Evolutionary conservation across 768 basidiomycete species (phyloP).

Genomic region (Cystofilobasidium bisporidii): DNA sequence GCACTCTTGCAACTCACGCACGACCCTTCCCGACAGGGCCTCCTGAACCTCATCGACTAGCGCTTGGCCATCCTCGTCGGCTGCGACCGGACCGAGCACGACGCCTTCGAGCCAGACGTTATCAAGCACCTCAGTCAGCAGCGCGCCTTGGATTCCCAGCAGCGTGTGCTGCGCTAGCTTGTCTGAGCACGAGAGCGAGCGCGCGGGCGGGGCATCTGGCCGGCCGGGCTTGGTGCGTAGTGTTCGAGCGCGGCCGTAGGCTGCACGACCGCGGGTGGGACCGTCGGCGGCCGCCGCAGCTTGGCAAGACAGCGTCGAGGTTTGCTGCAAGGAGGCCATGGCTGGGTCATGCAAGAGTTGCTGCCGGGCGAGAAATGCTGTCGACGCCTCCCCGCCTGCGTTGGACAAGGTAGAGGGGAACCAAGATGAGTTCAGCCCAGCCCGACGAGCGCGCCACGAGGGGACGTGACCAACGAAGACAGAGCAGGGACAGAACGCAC

Average conservation of each 20-base stretch:
- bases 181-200: neutral
- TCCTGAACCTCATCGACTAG: neutral
- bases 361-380: neutral
- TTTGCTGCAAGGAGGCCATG: neutral
- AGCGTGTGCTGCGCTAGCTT: neutral
- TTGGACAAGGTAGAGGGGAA: too few species aligned
- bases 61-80: neutral
- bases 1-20: neutral
- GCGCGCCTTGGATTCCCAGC: neutral
- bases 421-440: too few species aligned
- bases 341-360: neutral
- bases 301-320: neutral
- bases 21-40: neutral
- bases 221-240: constrained; percentile 2
- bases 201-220: neutral
- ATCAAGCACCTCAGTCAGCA: neutral
- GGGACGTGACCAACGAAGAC: neutral
- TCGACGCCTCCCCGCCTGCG: constrained; percentile 2
- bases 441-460: neutral
- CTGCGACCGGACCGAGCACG: neutral
- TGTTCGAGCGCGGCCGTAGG: neutral
- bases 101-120: neutral
- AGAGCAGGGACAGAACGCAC: neutral
- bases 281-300: neutral
- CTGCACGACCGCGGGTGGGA: neutral